A percentile compares a stretch with the other conserved stretches of the same genome.
phyloP scores from a whole-genome alignment of 139 green algal genomes.

The Zygnema cylindricum region DNA sequence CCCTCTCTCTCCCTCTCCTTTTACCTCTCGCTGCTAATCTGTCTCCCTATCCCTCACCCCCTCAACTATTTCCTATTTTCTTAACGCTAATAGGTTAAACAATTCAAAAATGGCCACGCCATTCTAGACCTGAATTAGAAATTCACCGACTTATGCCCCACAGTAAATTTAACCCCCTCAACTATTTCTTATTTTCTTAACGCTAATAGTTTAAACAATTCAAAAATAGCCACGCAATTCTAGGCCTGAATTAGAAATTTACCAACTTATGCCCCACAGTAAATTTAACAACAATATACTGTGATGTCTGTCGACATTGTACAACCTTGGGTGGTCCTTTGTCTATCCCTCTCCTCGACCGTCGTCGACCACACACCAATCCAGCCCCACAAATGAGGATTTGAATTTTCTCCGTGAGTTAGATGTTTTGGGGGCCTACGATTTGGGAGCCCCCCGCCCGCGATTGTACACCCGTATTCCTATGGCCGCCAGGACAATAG shows the following conservation, averaged over 20 bases:
- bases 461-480: no score
- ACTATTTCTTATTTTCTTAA: background rate
- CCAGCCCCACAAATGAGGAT: no score
- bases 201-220: background rate
- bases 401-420: no score
- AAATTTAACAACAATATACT: no score
- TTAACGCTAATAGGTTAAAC: background rate
- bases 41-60: background rate
- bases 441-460: no score
- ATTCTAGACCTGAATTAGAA: background rate
- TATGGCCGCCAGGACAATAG: no score
- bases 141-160: background rate
- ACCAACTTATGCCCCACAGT: background rate
- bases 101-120: background rate
- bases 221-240: background rate
- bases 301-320: no score
- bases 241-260: background rate
- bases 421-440: no score
- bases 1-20: background rate
- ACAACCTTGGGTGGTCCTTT: no score
- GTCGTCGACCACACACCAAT: no score
- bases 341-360: no score
- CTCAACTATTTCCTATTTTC: background rate
- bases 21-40: background rate
- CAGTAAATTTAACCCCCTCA: background rate